A percentile compares a stretch with the other conserved stretches of the same genome.
Evolutionary conservation across 2,329 filamentous ascomycete genomes (phyloP).

Genomic region (Cladorrhinum sp.): DNA sequence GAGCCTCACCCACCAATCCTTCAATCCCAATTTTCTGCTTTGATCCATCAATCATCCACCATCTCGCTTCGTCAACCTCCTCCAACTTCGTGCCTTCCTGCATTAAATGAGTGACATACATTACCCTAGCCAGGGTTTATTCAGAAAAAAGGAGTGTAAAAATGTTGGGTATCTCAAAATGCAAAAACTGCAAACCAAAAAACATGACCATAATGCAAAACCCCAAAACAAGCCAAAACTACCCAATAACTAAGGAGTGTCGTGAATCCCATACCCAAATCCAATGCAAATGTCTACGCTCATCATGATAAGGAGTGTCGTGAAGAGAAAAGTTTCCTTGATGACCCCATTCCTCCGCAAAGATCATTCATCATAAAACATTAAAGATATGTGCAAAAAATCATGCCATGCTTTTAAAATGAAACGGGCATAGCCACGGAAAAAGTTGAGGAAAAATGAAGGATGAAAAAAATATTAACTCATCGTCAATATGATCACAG

Average conservation of each 20-base stretch:
- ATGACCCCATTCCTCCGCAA: background rate
- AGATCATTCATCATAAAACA: background rate
- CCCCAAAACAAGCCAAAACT: background rate
- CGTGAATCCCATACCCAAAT: background rate
- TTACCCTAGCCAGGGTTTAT: background rate
- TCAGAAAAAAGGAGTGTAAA: background rate
- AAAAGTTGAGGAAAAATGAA: background rate
- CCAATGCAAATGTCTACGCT: background rate
- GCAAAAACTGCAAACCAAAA: background rate
- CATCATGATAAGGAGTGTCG: conserved; percentile 4
- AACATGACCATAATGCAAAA: background rate
- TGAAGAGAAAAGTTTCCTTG: background rate
- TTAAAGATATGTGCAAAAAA: conserved; percentile 7
- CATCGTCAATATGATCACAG: background rate
- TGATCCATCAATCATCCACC: background rate
- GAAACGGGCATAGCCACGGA: background rate
- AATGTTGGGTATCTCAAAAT: conserved; percentile 6
- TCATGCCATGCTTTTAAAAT: background rate
- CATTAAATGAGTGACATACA: conserved; percentile 7
- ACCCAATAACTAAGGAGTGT: background rate
- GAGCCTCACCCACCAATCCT: background rate
- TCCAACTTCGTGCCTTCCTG: background rate
- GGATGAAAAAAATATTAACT: background rate
- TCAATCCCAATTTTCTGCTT: background rate
- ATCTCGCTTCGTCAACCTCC: background rate